These are phyloP conservation scores for Sphagnum magellanicum DNA, from an alignment of 228 moss, liverwort and hornwort species.

Conservation along the genomic window DNA sequence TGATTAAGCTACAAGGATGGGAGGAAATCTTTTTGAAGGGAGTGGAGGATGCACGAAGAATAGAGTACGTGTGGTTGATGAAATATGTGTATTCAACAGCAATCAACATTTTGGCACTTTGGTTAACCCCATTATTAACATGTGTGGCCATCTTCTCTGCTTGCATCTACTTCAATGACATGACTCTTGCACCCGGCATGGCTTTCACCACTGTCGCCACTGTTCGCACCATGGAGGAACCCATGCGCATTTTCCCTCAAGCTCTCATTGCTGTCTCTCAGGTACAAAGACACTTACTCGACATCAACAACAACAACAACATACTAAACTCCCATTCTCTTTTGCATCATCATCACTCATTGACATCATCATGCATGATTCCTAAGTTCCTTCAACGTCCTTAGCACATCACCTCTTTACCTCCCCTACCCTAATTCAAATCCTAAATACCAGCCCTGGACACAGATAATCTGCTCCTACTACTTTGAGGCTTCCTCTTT, in stretches of 20 bases:
- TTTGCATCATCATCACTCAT: too few species aligned
- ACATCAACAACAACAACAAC: too few species aligned
- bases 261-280: slow-evolving; percentile 52
- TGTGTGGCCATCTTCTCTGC: slow-evolving; percentile 62
- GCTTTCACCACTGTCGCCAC: slow-evolving; percentile 74
- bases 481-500: too few species aligned
- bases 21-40: slow-evolving; percentile 58
- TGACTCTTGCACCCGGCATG: slow-evolving; percentile 34
- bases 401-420: too few species aligned
- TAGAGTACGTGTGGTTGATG: slow-evolving; percentile 45
- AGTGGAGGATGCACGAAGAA: slow-evolving; percentile 43
- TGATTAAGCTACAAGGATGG: slow-evolving; percentile 98
- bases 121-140: slow-evolving; percentile 65
- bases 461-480: too few species aligned
- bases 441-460: too few species aligned
- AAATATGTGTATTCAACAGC: slow-evolving; percentile 55
- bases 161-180: slow-evolving; percentile 23
- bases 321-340: too few species aligned
- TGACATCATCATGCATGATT: too few species aligned
- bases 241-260: slow-evolving; percentile 56
- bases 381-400: too few species aligned
- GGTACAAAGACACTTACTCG: slow-evolving; percentile 6
- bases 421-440: too few species aligned
- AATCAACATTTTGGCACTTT: slow-evolving; percentile 35
- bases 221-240: slow-evolving; percentile 62